phyloP scores from a whole-genome alignment of 2,329 filamentous ascomycete genomes.

The Calonectria crousiana region DNA sequence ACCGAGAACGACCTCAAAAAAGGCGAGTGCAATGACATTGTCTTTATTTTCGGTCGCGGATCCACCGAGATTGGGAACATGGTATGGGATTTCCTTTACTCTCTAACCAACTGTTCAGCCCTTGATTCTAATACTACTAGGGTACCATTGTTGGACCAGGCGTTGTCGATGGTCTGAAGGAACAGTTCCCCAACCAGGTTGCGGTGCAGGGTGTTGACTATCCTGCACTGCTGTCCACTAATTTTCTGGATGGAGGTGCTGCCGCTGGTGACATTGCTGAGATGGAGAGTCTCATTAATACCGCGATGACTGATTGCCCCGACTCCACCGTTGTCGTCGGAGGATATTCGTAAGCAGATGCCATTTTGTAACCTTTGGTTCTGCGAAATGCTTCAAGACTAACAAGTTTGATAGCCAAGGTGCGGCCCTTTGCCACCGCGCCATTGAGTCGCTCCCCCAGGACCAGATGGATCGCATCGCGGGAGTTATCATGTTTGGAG shows the following conservation, averaged over 20 bases:
- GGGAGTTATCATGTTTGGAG: background rate
- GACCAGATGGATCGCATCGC: background rate
- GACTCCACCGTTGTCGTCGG: background rate
- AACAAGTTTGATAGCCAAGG: background rate
- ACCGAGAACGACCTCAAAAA: background rate
- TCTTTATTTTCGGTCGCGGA: background rate
- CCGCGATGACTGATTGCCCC: background rate
- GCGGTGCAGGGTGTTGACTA: constrained; percentile 3
- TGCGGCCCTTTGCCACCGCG: background rate
- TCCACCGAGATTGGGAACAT: background rate
- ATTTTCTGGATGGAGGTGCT: background rate
- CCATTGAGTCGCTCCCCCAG: background rate
- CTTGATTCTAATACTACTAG: background rate
- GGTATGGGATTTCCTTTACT: background rate
- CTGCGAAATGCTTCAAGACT: background rate
- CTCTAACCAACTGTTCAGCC: background rate
- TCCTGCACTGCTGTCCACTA: background rate
- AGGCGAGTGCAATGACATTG: background rate
- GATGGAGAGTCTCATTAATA: background rate
- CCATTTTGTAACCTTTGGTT: rapidly evolving
- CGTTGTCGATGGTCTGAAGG: background rate
- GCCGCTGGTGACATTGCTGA: background rate
- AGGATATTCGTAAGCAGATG: background rate
- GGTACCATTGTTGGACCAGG: background rate
- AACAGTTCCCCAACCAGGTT: background rate